phyloP scores from a whole-genome alignment of 208 protist species.

The Lotmaria passim region DNA sequence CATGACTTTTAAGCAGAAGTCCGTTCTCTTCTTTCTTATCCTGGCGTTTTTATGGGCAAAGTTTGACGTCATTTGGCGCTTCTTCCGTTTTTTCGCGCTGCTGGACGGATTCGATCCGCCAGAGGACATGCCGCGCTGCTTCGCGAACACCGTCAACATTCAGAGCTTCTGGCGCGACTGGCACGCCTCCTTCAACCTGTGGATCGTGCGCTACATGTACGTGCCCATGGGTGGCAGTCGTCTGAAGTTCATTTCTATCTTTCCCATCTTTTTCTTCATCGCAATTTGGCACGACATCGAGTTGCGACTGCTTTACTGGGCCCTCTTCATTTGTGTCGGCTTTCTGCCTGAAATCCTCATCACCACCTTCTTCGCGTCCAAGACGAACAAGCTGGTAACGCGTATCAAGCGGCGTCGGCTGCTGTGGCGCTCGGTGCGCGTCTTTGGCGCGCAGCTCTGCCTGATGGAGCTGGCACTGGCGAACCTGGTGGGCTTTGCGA shows the following conservation, averaged over 20 bases:
- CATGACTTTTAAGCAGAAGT: conserved; percentile 24
- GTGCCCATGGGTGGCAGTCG: conserved; percentile 86
- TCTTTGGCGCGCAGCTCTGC: conserved; percentile 36
- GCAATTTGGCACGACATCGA: conserved; percentile 92
- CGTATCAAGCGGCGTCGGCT: conserved; percentile 28
- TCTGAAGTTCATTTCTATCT: conserved; percentile 59
- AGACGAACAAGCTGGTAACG: conserved; percentile 23
- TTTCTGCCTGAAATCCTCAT: conserved; percentile 77
- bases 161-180: conserved; percentile 93
- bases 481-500: conserved; percentile 78
- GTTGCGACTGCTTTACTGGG: conserved; percentile 79
- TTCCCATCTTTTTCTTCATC: conserved; percentile 94
- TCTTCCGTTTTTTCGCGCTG: conserved; percentile 81
- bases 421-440: conserved; percentile 53
- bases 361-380: conserved; percentile 48
- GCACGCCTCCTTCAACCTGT: conserved; percentile 94
- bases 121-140: conserved; percentile 92
- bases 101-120: conserved; percentile 84
- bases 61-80: conserved; percentile 89
- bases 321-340: conserved; percentile 56
- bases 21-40: conserved; percentile 46
- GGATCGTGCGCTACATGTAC: conserved; percentile 95
- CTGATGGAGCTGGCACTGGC: conserved; percentile 63
- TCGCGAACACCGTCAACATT: conserved; percentile 85
- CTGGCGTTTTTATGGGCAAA: conserved; percentile 92